Evolutionary conservation across 163 green algal species (phyloP).

Genomic region (Chlorella variabilis): DNA sequence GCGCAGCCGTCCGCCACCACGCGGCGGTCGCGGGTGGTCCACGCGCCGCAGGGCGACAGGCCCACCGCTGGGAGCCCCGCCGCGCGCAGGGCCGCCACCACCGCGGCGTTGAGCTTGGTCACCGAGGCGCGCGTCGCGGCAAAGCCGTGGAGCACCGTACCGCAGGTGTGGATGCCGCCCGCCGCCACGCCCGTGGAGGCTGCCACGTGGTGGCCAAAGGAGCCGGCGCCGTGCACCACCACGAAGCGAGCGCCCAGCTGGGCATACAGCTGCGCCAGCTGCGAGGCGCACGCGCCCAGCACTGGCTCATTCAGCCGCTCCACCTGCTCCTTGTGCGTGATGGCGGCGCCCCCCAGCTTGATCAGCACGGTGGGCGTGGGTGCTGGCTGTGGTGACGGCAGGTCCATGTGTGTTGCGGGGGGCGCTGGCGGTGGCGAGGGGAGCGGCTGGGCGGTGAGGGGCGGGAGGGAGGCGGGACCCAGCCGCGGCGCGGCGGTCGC

Average conservation of each 20-base stretch:
- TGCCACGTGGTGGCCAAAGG: conserved; percentile 68
- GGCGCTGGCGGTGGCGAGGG: too few species aligned
- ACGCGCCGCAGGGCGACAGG: conserved; percentile 59
- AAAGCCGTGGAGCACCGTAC: conserved; percentile 50
- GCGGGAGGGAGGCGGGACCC: too few species aligned
- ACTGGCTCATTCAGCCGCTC: conserved; percentile 60
- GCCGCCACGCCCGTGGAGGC: conserved; percentile 45
- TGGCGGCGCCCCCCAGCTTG: conserved; percentile 34
- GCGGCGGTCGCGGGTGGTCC: conserved; percentile 43
- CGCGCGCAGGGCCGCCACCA: conserved; percentile 55
- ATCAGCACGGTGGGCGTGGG: background rate
- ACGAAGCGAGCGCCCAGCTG: conserved; percentile 31
- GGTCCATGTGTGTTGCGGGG: too few species aligned
- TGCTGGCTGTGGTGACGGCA: background rate
- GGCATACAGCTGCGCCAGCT: conserved; percentile 31
- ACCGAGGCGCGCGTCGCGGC: conserved; percentile 60
- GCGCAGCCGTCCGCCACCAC: conserved; percentile 21
- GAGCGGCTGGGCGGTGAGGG: too few species aligned
- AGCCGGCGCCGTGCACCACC: conserved; percentile 71
- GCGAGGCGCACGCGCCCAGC: conserved; percentile 30
- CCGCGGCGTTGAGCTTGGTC: conserved; percentile 57
- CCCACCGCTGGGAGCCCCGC: conserved; percentile 57
- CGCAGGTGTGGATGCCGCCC: conserved; percentile 38
- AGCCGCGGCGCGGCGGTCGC: too few species aligned
- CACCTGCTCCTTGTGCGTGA: conserved; percentile 65